Evolutionary conservation across 139 green algal genomes (phyloP), one percentile per base, ranked within the genome.

Genomic region (Chlamydomonas sp.): DNA sequence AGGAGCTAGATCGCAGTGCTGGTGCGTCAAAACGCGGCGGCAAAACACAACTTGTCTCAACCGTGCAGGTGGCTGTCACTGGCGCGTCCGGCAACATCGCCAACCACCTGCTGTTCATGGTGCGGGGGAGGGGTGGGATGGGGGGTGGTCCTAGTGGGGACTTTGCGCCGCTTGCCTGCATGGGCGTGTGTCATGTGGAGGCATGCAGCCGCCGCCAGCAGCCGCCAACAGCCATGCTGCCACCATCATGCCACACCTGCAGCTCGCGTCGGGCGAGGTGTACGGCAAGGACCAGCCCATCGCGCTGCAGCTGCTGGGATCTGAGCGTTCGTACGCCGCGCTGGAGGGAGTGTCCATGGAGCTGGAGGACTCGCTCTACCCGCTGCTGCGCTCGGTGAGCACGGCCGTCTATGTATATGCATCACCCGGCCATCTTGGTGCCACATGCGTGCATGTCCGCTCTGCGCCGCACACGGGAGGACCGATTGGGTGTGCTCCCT

Each of bases 291-390:
- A 96, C 72, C 88, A 95, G 84, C 91, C 91, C 65, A 81, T 97
- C 10, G 70, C 75, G 0, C 83, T 97, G 62, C 84, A 92, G 67
- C 79, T 97, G 66, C 81, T 97, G 38, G 91, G 91, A 20, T 86
- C 69, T 26, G 79, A 91, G 65, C 75, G 85, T 24, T 93, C 85
- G 0, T 69, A 75, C 34, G 79, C 88, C 67, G 90, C 91, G 3
- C 79, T 97, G 20, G 90, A 97, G 83, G 91, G 91, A 26, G 91
- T 97, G 26, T 86, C 90, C 34, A 97, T 97, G 91, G 91, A 97
- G 87, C 80, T 97, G 29, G 91, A 97, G 77, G 91, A 97, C 81
- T 91, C 80, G 60, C 76, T 96, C n/a, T 97, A 93, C 83, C 91
- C 91, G 0, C 81, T 97, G 48, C 81, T 97, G 50, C 78, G 87